phyloP scores from a whole-genome alignment of 2,329 filamentous ascomycete genomes.

The Cucurbitaria berberidis region DNA sequence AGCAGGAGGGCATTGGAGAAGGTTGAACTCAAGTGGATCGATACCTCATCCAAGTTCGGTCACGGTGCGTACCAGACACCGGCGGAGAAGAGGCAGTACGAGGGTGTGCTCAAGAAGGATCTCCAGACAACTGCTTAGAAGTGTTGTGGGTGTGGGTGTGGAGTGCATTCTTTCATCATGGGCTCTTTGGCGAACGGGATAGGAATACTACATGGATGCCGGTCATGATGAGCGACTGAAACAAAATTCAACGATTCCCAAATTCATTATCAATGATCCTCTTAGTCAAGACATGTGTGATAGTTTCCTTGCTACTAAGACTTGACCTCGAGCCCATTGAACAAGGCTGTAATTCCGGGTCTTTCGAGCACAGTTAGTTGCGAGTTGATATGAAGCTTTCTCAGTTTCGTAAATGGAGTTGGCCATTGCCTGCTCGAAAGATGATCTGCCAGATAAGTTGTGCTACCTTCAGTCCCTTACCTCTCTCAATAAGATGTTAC shows the following conservation, averaged over 20 bases:
- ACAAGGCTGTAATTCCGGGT: no score
- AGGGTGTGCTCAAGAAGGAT: conserved; percentile 99
- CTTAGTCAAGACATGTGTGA: background rate
- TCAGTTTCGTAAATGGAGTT: no score
- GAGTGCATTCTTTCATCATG: conserved; percentile 45
- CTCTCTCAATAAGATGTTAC: background rate
- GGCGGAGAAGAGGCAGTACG: conserved; percentile 95
- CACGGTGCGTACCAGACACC: conserved; percentile 99
- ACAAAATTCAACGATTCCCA: conserved; percentile 49
- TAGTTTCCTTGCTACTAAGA: background rate
- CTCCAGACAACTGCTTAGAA: conserved; percentile 63
- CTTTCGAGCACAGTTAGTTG: no score
- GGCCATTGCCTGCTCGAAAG: background rate
- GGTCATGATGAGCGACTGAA: conserved; percentile 40
- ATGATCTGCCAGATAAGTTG: background rate
- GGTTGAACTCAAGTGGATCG: conserved; percentile 99
- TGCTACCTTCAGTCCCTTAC: background rate
- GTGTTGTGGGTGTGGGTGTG: conserved; percentile 29
- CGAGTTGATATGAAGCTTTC: no score
- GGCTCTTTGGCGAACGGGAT: conserved; percentile 46
- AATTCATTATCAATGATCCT: conserved; percentile 28
- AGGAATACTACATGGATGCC: conserved; percentile 43
- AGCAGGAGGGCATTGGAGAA: conserved; percentile 96
- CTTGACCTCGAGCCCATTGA: no score
- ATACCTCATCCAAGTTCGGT: conserved; percentile 99